Conservation (phyloP, 2,329 filamentous ascomycete species). For the Pseudogymnoascus pannorum region DNA sequence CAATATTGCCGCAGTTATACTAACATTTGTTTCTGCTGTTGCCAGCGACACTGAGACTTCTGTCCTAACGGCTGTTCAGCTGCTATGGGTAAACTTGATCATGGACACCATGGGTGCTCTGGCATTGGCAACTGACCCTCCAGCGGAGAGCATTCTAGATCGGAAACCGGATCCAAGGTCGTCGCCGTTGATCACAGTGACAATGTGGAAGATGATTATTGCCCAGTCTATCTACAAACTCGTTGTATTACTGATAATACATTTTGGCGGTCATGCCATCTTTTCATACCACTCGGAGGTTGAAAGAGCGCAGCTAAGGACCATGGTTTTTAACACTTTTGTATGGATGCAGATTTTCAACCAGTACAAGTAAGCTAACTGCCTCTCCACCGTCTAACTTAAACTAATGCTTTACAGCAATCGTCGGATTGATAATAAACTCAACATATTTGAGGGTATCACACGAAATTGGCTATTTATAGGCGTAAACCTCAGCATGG, state of each 20-base stretch:
- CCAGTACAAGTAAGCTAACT: slow-evolving; percentile 59
- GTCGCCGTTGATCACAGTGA: slow-evolving; percentile 36
- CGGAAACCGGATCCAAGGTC: slow-evolving; percentile 42
- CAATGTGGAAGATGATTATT: slow-evolving; percentile 60
- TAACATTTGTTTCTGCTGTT: slow-evolving; percentile 58
- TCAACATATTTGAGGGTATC: slow-evolving; percentile 92
- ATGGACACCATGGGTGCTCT: slow-evolving; percentile 63
- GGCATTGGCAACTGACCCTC: slow-evolving; percentile 56
- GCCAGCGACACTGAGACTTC: slow-evolving; percentile 47
- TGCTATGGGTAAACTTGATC: slow-evolving; percentile 63
- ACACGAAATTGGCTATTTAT: slow-evolving; percentile 83
- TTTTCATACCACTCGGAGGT: slow-evolving; percentile 45
- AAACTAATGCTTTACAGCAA: slow-evolving; percentile 47
- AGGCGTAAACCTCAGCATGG: slow-evolving; percentile 76
- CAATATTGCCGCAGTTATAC: slow-evolving; percentile 61
- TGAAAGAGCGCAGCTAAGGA: slow-evolving; percentile 42
- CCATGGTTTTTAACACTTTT: slow-evolving; percentile 62
- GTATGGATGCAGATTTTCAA: slow-evolving; percentile 70
- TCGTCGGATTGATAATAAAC: slow-evolving; percentile 84
- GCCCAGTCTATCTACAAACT: slow-evolving; percentile 55
- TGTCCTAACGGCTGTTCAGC: slow-evolving; percentile 58
- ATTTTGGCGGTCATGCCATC: slow-evolving; percentile 62
- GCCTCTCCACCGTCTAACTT: slow-evolving; percentile 16
- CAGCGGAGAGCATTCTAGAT: slow-evolving; percentile 49
- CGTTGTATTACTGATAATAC: slow-evolving; percentile 67